Percentiles rank a stretch among this genome's conserved stretches.
Evolutionary conservation across 2,329 filamentous ascomycete species (phyloP).

Genomic region (Mycogone perniciosa): DNA sequence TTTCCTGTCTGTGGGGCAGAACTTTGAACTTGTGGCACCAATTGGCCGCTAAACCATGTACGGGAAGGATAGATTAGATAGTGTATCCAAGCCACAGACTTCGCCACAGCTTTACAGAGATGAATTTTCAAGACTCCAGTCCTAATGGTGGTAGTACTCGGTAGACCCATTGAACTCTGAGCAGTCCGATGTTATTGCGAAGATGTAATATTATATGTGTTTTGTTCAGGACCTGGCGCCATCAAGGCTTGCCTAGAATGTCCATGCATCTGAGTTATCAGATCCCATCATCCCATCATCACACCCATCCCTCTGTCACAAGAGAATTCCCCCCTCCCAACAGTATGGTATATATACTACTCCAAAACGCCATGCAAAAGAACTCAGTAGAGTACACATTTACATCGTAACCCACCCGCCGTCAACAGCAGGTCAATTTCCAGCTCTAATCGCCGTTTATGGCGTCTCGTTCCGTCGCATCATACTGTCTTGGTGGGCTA

Average conservation of each 20-base stretch:
- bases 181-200: background rate
- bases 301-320: background rate
- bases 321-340: background rate
- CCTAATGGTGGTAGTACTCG: too few species aligned
- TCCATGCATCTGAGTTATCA: background rate
- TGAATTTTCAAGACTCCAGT: background rate
- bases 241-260: slow-evolving; percentile 2
- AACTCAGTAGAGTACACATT: background rate
- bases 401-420: slow-evolving; percentile 1
- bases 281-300: background rate
- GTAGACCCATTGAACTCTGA: too few species aligned
- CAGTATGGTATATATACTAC: slow-evolving; percentile 6
- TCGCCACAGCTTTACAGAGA: background rate
- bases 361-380: slow-evolving; percentile 8
- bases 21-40: slow-evolving; percentile 15
- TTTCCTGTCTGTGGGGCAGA: slow-evolving; percentile 18
- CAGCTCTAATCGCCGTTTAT: background rate
- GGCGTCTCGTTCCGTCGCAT: slow-evolving; percentile 4
- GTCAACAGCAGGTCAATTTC: background rate
- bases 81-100: slow-evolving; percentile 9
- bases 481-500: slow-evolving; percentile 19
- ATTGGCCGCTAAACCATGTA: slow-evolving; percentile 6
- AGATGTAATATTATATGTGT: too few species aligned
- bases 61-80: background rate
- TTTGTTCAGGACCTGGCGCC: background rate